Percentiles rank a stretch among this genome's conserved stretches.
Conservation (phyloP, 768 basidiomycete genomes). For the Trichaptum fuscoviolaceum region DNA sequence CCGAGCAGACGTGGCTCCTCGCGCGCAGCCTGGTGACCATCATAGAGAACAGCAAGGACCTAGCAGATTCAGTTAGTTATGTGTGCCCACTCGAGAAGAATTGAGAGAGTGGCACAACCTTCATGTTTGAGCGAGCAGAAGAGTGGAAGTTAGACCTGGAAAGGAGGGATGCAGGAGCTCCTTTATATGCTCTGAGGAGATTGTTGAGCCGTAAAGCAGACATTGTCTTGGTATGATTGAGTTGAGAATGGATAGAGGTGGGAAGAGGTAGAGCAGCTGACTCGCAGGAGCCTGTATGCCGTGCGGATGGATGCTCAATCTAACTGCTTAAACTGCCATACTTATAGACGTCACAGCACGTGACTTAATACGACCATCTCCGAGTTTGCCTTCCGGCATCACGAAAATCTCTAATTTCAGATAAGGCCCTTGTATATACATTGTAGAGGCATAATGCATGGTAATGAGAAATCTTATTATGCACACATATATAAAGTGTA, state of each 20-base stretch:
- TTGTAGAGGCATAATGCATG: too few relatives aligned
- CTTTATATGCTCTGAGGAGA: slow-evolving; percentile 1
- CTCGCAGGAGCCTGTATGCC: background rate
- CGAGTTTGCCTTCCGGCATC: background rate
- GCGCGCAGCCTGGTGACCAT: slow-evolving; percentile 57
- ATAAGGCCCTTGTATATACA: too few relatives aligned
- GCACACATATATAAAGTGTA: too few relatives aligned
- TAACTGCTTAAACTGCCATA: background rate
- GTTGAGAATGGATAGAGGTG: background rate
- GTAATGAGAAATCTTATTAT: too few relatives aligned
- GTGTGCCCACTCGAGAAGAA: background rate
- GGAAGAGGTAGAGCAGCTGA: background rate
- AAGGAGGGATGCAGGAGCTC: background rate
- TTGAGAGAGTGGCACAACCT: slow-evolving; percentile 27
- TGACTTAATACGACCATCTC: background rate
- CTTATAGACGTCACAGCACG: background rate
- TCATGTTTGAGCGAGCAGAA: slow-evolving; percentile 30
- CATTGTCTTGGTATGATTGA: background rate
- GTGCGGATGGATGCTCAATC: background rate
- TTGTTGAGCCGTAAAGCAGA: background rate
- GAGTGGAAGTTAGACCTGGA: slow-evolving; percentile 11
- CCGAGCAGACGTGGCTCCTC: slow-evolving; percentile 74
- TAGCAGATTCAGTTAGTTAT: slow-evolving; percentile 21
- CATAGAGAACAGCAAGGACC: slow-evolving; percentile 73
- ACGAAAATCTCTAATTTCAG: too few relatives aligned